Conservation (phyloP, 1,139 yeast genomes). For the Kluyveromyces sp. region DNA sequence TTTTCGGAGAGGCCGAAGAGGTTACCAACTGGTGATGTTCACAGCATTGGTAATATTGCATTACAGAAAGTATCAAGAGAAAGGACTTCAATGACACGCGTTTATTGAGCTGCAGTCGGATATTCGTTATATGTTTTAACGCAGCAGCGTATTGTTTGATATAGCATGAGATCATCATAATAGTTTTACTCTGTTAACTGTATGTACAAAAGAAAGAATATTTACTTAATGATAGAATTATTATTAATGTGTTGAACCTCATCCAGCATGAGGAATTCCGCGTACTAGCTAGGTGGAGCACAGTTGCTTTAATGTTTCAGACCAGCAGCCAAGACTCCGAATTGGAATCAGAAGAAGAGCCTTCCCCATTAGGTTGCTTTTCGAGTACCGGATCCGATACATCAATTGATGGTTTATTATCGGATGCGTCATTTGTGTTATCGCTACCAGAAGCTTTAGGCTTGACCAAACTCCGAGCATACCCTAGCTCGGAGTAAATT, state of each 20-base stretch:
- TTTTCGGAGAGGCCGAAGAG: constrained; percentile 94
- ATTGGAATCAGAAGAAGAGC: not conserved
- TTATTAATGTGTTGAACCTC: no score
- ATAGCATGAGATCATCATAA: no score
- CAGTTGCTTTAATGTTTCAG: no score
- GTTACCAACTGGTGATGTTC: constrained; percentile 72
- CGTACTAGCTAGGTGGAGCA: no score
- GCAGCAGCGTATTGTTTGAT: no score
- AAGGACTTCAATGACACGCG: not conserved
- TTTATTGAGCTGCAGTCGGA: no score
- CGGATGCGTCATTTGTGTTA: not conserved
- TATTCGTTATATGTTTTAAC: no score
- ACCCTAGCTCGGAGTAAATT: constrained; percentile 73
- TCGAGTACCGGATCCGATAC: not conserved
- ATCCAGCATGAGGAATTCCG: no score
- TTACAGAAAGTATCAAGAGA: not conserved
- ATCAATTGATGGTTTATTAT: not conserved
- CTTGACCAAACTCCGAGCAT: constrained; percentile 50
- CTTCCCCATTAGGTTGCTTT: not conserved
- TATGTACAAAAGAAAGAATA: no score
- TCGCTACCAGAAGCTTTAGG: constrained; percentile 21
- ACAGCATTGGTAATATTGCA: not conserved
- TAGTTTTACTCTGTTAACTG: no score
- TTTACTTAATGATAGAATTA: no score
- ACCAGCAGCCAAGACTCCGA: constrained; percentile 14